These are phyloP conservation scores for Rubia yunnanensis DNA, from an alignment of 257 asterid genomes.

Conservation along the genomic window DNA sequence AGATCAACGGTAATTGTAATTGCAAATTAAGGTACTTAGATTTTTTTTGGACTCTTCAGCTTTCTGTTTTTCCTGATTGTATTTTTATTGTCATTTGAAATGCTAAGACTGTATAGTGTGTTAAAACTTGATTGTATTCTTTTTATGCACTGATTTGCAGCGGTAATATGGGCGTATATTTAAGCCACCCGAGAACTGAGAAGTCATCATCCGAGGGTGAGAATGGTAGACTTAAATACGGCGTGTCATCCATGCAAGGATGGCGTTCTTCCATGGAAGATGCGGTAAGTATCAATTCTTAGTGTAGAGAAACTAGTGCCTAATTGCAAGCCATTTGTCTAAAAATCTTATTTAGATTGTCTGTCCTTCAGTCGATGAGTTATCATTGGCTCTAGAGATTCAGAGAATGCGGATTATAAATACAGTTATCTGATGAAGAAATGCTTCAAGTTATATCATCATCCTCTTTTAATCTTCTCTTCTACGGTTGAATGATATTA, in stretches of 20 bases:
- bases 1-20: background rate
- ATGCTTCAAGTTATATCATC: background rate
- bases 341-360: background rate
- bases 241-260: conserved; percentile 91
- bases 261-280: conserved; percentile 97
- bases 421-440: conserved; percentile 1
- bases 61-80: background rate
- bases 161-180: conserved; percentile 82
- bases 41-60: background rate
- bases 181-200: conserved; percentile 81
- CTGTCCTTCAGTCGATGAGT: background rate
- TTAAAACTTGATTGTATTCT: background rate
- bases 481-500: background rate
- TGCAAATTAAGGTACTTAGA: background rate
- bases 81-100: background rate
- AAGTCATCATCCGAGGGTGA: conserved; percentile 78
- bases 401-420: background rate
- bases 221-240: conserved; percentile 63
- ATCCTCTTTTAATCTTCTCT: background rate
- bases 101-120: background rate
- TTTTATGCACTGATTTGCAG: background rate
- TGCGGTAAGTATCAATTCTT: conserved; percentile 54
- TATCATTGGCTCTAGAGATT: background rate
- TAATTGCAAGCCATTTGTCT: conserved; percentile 1
- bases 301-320: background rate